phyloP scores from a whole-genome alignment of 306 rosid genomes.

The Vicia faba region DNA sequence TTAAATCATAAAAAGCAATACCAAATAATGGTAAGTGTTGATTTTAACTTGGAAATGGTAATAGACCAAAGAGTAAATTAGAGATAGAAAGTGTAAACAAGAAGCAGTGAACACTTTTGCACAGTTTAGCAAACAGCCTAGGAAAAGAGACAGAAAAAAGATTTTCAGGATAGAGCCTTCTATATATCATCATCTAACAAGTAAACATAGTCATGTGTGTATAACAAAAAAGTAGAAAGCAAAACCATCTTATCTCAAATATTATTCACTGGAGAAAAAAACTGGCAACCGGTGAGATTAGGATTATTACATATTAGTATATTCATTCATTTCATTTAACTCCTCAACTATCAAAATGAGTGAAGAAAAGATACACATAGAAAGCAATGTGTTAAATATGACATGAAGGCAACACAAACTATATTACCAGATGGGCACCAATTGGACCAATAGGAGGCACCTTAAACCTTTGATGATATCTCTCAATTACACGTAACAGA shows the following conservation, averaged over 20 bases:
- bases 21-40: constrained; percentile 3
- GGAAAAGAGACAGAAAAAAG: constrained; percentile 16
- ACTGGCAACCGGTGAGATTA: neutral
- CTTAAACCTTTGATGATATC: constrained; percentile 57
- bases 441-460: constrained; percentile 90
- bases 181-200: constrained; percentile 6
- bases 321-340: neutral
- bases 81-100: constrained; percentile 18
- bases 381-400: constrained; percentile 12
- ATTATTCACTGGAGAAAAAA: constrained; percentile 3
- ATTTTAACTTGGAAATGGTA: constrained; percentile 4
- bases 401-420: constrained; percentile 29
- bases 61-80: constrained; percentile 11
- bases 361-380: neutral
- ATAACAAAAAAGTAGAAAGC: constrained; percentile 17
- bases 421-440: constrained; percentile 76
- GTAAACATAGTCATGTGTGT: constrained; percentile 1
- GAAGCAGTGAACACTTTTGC: constrained; percentile 19
- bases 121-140: constrained; percentile 23
- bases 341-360: constrained; percentile 4
- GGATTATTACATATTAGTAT: neutral
- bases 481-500: constrained; percentile 67
- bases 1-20: constrained; percentile 18
- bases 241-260: constrained; percentile 23
- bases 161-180: neutral